Base-by-base conservation (phyloP, 805 yeast species). In the Ogataea philodendri region DNA sequence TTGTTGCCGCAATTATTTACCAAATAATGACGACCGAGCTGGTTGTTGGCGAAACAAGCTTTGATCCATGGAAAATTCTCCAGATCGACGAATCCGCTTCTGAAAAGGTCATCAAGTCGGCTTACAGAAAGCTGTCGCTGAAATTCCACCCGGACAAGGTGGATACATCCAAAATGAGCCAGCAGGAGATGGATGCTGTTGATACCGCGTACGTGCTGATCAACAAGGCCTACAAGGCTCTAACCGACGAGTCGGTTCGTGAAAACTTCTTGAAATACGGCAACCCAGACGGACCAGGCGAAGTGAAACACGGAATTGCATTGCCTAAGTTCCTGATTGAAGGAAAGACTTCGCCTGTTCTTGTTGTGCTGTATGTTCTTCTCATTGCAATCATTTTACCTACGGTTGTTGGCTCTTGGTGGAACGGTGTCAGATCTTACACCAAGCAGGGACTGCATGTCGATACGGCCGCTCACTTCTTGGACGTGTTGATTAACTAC, bases 281-380 rank as follows among this genome's bases (percentile, higher is more conserved):
- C 32, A 96, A 94, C 58, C 99, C 99, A 4, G 99, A 93, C 65
- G 98, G 98, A 26, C 96, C 95, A 26, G 95, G 86, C 61, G 85
- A 85, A 17, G 72, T 82, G 13, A 67, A 82, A 14, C 96, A 87
- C 58, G 98, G 98, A 44, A 88, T 93, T 60, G 99, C 97, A 0
- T 65, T 93, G 47, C 99, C 99, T 20, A 80, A 83, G 57, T 87
- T 85, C 63, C 70, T 93, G 43, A 84, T 94, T 19, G 96, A 87
- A 46, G 88, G 94, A 26, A 71, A 78, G 39, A 79, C 80, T 15
- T 80, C 94, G 4, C 50, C 82, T 15, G 66, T 87, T 42, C 63
- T 84, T 17, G 71, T 81, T 10, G 59, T 74, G 2, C 47, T 71
- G 4, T 93, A 93, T 59, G 76, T 87, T 32, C 45, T 74, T 6